Percentiles rank a stretch among this genome's conserved stretches.
Conservation (phyloP, 2,329 filamentous ascomycete genomes). For the Xylaria multiplex region DNA sequence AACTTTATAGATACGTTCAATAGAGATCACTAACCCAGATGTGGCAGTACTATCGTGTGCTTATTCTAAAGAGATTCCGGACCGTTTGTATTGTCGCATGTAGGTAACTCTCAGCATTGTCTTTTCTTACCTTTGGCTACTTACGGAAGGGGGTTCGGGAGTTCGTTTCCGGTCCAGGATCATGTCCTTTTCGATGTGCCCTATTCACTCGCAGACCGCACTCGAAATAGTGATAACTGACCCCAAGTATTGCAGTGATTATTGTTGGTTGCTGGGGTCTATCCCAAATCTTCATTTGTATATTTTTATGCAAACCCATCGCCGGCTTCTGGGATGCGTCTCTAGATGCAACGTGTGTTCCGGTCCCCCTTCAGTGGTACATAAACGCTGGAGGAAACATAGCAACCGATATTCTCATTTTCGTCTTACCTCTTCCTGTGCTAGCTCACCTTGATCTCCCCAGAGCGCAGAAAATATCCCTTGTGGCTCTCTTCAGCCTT, state of each 20-base stretch:
- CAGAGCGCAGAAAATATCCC: slow-evolving; percentile 47
- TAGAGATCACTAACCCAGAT: not conserved
- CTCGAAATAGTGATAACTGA: not conserved
- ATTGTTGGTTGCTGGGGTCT: slow-evolving; percentile 51
- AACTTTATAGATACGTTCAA: too few species aligned
- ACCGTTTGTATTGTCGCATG: slow-evolving; percentile 45
- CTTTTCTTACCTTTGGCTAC: too few species aligned
- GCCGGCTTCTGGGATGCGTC: slow-evolving; percentile 50
- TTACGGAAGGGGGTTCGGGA: too few species aligned
- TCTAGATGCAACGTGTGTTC: slow-evolving; percentile 48
- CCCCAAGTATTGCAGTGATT: slow-evolving; percentile 32
- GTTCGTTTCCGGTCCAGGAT: too few species aligned
- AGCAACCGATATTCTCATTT: slow-evolving; percentile 51
- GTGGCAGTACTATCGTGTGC: slow-evolving; percentile 53
- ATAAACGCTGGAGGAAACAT: slow-evolving; percentile 52
- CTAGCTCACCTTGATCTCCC: slow-evolving; percentile 50
- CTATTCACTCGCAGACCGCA: too few species aligned
- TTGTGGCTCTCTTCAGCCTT: slow-evolving; percentile 53
- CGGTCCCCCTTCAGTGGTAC: slow-evolving; percentile 50
- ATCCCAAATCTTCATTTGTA: slow-evolving; percentile 51
- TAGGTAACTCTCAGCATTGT: not conserved
- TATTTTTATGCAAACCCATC: slow-evolving; percentile 52
- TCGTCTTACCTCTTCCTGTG: slow-evolving; percentile 51
- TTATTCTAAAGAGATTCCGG: slow-evolving; percentile 48
- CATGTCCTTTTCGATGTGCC: too few species aligned